Conservation (phyloP, 495 filamentous ascomycete genomes). For the Daldinia bambusicola region DNA sequence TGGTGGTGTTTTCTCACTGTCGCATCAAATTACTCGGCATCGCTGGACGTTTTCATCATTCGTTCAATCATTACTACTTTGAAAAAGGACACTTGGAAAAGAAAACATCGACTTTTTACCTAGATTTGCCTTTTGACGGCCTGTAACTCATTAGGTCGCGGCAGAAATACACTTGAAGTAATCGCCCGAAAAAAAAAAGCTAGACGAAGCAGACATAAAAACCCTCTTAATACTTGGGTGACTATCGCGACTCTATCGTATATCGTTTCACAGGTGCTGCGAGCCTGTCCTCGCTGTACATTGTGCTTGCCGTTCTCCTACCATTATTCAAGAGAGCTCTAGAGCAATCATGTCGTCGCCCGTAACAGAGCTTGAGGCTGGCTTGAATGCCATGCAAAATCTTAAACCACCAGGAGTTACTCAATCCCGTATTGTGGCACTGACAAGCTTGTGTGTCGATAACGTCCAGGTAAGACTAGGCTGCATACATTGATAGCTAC, state of each 20-base stretch:
- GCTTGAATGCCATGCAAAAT: conserved; percentile 88
- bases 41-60: conserved; percentile 20
- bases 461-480: conserved; percentile 88
- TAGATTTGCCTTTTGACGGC: conserved; percentile 40
- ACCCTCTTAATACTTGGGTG: conserved; percentile 37
- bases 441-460: conserved; percentile 84
- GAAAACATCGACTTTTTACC: conserved; percentile 18
- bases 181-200: conserved; percentile 29
- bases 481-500: conserved; percentile 13
- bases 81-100: conserved; percentile 24
- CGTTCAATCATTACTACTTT: conserved; percentile 30
- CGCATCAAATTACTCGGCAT: conserved; percentile 31
- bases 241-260: conserved; percentile 43
- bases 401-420: conserved; percentile 95
- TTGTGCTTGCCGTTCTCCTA: conserved; percentile 34
- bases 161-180: conserved; percentile 38
- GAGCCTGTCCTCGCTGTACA: conserved; percentile 40
- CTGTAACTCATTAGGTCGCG: conserved; percentile 44
- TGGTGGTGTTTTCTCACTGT: conserved; percentile 24
- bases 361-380: conserved; percentile 89
- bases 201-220: conserved; percentile 12
- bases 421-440: conserved; percentile 84
- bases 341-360: conserved; percentile 73
- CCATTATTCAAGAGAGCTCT: conserved; percentile 39
- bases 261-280: conserved; percentile 39